Conservation (phyloP, 345 rosid genomes). For the Camelina hispida region DNA sequence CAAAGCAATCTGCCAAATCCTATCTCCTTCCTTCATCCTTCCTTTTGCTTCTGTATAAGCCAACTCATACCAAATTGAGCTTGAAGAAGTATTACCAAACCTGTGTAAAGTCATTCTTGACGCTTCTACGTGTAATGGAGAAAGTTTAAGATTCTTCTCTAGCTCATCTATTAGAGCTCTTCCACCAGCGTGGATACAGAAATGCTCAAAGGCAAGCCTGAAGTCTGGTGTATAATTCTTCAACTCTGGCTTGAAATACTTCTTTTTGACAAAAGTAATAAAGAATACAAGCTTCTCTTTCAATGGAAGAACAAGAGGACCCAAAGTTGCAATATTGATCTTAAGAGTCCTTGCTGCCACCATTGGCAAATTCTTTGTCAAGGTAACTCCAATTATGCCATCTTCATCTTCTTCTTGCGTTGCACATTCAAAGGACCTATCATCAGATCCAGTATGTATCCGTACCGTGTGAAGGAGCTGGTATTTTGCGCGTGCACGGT, state of each 20-base stretch:
- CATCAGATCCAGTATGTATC: conserved; percentile 65
- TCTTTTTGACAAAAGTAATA: conserved; percentile 49
- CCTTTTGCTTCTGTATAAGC: conserved; percentile 75
- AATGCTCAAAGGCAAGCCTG: conserved; percentile 75
- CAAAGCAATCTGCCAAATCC: conserved; percentile 74
- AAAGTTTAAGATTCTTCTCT: conserved; percentile 60
- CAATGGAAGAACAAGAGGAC: conserved; percentile 68
- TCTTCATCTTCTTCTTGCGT: conserved; percentile 63
- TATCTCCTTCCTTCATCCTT: conserved; percentile 63
- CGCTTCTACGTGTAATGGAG: conserved; percentile 69
- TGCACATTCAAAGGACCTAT: conserved; percentile 59
- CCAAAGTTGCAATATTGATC: conserved; percentile 63
- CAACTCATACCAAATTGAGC: conserved; percentile 73
- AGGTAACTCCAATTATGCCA: conserved; percentile 53
- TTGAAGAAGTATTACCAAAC: conserved; percentile 75
- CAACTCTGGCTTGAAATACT: conserved; percentile 50
- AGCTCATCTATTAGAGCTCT: conserved; percentile 69
- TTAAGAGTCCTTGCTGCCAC: conserved; percentile 69
- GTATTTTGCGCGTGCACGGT: conserved; percentile 55
- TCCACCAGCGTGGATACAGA: conserved; percentile 75
- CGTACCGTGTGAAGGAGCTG: conserved; percentile 62
- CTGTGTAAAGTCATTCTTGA: conserved; percentile 80
- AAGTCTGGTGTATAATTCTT: conserved; percentile 68
- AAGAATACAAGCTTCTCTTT: conserved; percentile 65
- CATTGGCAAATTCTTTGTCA: conserved; percentile 67